Percentiles rank a stretch among this genome's conserved stretches.
Conservation (phyloP, 2,329 filamentous ascomycete species). For the Xylariaceae sp. region DNA sequence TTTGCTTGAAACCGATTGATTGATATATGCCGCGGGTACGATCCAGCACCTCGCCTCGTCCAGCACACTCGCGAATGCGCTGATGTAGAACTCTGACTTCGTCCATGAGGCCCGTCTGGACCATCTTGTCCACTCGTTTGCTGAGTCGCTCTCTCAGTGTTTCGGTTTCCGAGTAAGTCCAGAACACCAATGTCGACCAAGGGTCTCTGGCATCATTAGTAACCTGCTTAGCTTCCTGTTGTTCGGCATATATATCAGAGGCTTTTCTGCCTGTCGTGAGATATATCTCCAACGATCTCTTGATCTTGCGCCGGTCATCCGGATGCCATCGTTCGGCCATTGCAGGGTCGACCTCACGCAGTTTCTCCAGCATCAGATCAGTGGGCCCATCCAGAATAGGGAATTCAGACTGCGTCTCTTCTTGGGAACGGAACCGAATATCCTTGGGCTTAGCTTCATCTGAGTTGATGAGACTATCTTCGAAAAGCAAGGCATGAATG, state of each 20-base stretch:
- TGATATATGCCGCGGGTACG: slow-evolving; percentile 86
- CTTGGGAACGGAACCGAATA: slow-evolving; percentile 28
- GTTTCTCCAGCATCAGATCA: slow-evolving; percentile 64
- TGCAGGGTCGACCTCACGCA: slow-evolving; percentile 75
- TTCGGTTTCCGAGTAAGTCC: slow-evolving; percentile 73
- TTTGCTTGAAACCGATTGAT: slow-evolving; percentile 93
- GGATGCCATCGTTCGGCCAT: slow-evolving; percentile 95
- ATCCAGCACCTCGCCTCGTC: slow-evolving; percentile 55
- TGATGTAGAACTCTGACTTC: slow-evolving; percentile 45
- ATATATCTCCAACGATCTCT: slow-evolving; percentile 83
- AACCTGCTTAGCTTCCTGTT: slow-evolving; percentile 44
- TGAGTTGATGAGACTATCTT: slow-evolving; percentile 56
- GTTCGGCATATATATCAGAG: slow-evolving; percentile 81
- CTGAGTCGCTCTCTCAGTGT: slow-evolving; percentile 67
- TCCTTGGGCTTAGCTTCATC: slow-evolving; percentile 33
- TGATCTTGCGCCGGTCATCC: slow-evolving; percentile 84
- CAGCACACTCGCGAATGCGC: slow-evolving; percentile 33
- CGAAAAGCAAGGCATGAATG: slow-evolving; percentile 79
- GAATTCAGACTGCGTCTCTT: slow-evolving; percentile 44
- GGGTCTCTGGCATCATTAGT: slow-evolving; percentile 21
- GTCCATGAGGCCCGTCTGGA: slow-evolving; percentile 48
- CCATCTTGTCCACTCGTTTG: slow-evolving; percentile 77
- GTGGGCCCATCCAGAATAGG: slow-evolving; percentile 69
- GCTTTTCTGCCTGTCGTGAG: slow-evolving; percentile 74
- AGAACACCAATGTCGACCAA: slow-evolving; percentile 67